Conservation (phyloP, 2,329 filamentous ascomycete genomes). For the Chlorencoelia australis region DNA sequence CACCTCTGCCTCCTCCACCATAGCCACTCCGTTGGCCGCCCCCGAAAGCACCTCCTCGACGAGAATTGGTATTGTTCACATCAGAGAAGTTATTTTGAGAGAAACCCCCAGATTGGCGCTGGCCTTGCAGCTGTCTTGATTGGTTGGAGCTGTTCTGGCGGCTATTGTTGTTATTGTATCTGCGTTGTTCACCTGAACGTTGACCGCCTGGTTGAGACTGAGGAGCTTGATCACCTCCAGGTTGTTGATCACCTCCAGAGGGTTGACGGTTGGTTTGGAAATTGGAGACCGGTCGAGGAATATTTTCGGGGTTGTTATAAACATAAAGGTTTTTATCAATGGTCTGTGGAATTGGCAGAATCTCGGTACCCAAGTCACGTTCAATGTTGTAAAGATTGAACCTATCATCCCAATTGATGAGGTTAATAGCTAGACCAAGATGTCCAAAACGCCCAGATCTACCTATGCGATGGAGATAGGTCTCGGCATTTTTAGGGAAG, state of each 20-base stretch:
- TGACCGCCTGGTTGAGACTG: conserved; percentile 18
- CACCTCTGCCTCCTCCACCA: conserved; percentile 22
- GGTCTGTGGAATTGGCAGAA: conserved; percentile 83
- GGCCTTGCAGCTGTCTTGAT: conserved; percentile 15
- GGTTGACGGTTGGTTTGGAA: conserved; percentile 28
- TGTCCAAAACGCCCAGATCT: conserved; percentile 96
- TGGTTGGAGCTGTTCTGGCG: conserved; percentile 22
- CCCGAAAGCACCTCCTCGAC: conserved; percentile 10
- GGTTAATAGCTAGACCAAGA: conserved; percentile 92
- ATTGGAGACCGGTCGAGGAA: conserved; percentile 68
- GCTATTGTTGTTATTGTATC: conserved; percentile 16
- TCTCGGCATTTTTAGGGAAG: conserved; percentile 98
- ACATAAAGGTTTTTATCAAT: conserved; percentile 99
- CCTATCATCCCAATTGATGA: conserved; percentile 99
- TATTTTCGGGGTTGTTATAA: conserved; percentile 91
- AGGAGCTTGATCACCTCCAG: conserved; percentile 11
- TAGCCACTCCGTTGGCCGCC: conserved; percentile 22
- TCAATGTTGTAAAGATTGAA: conserved; percentile 99
- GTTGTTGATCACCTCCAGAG: conserved; percentile 18
- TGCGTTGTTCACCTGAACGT: conserved; percentile 14
- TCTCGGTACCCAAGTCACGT: conserved; percentile 92
- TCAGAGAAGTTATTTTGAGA: no score
- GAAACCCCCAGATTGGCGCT: no score
- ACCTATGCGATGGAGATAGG: conserved; percentile 95
- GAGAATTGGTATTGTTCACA: no score